Conservation (phyloP, 2,329 filamentous ascomycete species). For the Phialophora macrospora region DNA sequence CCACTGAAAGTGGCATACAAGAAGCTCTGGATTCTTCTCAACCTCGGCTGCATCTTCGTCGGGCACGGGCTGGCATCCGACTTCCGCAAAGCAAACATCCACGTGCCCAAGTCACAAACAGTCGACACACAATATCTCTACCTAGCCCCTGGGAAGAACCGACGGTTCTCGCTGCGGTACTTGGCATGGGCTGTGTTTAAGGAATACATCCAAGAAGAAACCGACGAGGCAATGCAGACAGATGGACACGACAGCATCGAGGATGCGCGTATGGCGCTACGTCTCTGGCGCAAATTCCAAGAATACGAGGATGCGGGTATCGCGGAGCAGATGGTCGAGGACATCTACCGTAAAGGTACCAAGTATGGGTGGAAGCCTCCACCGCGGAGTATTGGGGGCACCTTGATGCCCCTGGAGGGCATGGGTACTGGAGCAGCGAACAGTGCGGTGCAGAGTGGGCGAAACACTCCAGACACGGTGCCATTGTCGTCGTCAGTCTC, state of each 20-base stretch:
- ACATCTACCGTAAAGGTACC: constrained; percentile 74
- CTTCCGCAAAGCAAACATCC: constrained; percentile 97
- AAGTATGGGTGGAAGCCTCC: constrained; percentile 65
- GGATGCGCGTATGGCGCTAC: constrained; percentile 87
- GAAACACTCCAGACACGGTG: constrained; percentile 41
- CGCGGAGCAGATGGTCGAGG: constrained; percentile 79
- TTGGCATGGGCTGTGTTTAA: constrained; percentile 88
- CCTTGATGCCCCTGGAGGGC: constrained; percentile 39
- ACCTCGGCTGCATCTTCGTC: constrained; percentile 90
- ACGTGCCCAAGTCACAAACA: constrained; percentile 85
- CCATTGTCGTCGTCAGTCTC: constrained; percentile 1
- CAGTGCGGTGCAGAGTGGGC: constrained; percentile 38
- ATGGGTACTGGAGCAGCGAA: constrained; percentile 34
- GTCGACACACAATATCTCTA: constrained; percentile 95
- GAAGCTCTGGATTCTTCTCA: constrained; percentile 94
- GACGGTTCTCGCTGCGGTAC: constrained; percentile 90
- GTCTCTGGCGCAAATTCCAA: constrained; percentile 85
- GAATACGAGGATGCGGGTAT: constrained; percentile 88
- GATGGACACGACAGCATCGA: constrained; percentile 87
- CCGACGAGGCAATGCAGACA: constrained; percentile 44
- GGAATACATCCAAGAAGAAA: constrained; percentile 90
- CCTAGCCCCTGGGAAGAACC: constrained; percentile 76
- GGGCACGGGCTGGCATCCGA: constrained; percentile 93
- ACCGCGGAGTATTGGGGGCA: constrained; percentile 42
- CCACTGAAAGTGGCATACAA: constrained; percentile 93